phyloP scores from a whole-genome alignment of 2,329 filamentous ascomycete species.

The Epichloe amarillans region DNA sequence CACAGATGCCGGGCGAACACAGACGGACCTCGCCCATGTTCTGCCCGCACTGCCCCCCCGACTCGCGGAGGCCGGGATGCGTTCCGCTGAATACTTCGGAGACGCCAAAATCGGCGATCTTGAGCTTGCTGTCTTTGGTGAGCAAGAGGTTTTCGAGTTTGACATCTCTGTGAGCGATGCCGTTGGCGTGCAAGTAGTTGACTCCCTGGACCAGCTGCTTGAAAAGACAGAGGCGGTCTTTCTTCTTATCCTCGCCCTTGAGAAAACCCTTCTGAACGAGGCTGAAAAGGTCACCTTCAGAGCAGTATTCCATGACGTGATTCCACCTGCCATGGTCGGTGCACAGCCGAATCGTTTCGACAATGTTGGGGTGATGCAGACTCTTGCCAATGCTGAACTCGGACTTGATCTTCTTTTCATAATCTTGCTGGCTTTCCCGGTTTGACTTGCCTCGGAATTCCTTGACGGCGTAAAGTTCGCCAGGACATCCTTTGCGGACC shows the following conservation, averaged over 20 bases:
- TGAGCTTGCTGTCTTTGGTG: conserved; percentile 65
- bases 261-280: conserved; percentile 62
- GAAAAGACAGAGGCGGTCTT: conserved; percentile 71
- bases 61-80: conserved; percentile 63
- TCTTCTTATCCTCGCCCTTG: conserved; percentile 45
- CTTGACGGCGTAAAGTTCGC: conserved; percentile 71
- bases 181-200: conserved; percentile 67
- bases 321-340: conserved; percentile 66
- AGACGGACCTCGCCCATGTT: conserved; percentile 58
- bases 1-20: conserved; percentile 70
- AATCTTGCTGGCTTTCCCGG: conserved; percentile 58
- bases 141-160: conserved; percentile 81
- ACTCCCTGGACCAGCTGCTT: conserved; percentile 79
- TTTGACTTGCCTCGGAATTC: conserved; percentile 65
- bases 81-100: conserved; percentile 75
- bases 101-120: conserved; percentile 86
- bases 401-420: conserved; percentile 80
- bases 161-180: conserved; percentile 82
- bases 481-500: conserved; percentile 51
- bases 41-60: conserved; percentile 59
- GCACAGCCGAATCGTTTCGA: conserved; percentile 67
- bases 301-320: conserved; percentile 88
- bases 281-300: conserved; percentile 65
- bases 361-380: conserved; percentile 74
- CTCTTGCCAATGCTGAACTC: conserved; percentile 83